Evolutionary conservation across 1,284 basidiomycete species (phyloP).

Genomic region (Mycena citricolor): DNA sequence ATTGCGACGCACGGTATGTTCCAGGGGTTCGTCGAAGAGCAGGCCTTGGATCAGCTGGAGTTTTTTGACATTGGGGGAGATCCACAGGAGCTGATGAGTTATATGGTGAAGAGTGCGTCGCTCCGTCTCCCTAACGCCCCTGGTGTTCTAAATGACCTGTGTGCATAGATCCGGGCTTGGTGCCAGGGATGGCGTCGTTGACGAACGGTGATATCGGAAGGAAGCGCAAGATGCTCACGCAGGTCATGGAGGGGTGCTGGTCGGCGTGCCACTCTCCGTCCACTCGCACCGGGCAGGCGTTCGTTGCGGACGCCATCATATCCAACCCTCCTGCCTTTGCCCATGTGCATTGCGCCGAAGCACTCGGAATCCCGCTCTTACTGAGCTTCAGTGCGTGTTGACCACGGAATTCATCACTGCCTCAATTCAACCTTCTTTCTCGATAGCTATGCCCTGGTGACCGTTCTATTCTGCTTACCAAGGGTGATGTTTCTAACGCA

Average conservation of each 20-base stretch:
- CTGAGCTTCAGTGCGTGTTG: slow-evolving; percentile 45
- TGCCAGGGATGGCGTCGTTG: slow-evolving; percentile 49
- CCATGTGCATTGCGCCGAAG: slow-evolving; percentile 65
- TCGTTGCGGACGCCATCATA: slow-evolving; percentile 64
- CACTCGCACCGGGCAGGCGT: slow-evolving; percentile 40
- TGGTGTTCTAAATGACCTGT: slow-evolving; percentile 1
- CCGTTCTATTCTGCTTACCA: not conserved
- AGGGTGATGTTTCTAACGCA: not conserved
- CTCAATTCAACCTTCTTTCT: slow-evolving; percentile 2
- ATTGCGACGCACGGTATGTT: slow-evolving; percentile 71
- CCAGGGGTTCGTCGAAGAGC: slow-evolving; percentile 49
- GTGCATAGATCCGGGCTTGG: slow-evolving; percentile 47
- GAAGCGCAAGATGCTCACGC: slow-evolving; percentile 46
- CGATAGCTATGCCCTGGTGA: slow-evolving; percentile 67
- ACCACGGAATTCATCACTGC: not conserved
- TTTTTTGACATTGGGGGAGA: slow-evolving; percentile 61
- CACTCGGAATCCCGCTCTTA: slow-evolving; percentile 57
- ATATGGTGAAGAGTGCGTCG: slow-evolving; percentile 55
- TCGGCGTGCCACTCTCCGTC: slow-evolving; percentile 50
- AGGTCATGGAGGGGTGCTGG: slow-evolving; percentile 64
- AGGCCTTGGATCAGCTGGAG: slow-evolving; percentile 45
- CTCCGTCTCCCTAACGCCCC: no score
- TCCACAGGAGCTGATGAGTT: slow-evolving; percentile 60
- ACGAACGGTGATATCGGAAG: slow-evolving; percentile 49
- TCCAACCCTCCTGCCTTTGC: slow-evolving; percentile 66